Conservation (phyloP, 1,284 basidiomycete species). For the Melampsora larici-populina region DNA sequence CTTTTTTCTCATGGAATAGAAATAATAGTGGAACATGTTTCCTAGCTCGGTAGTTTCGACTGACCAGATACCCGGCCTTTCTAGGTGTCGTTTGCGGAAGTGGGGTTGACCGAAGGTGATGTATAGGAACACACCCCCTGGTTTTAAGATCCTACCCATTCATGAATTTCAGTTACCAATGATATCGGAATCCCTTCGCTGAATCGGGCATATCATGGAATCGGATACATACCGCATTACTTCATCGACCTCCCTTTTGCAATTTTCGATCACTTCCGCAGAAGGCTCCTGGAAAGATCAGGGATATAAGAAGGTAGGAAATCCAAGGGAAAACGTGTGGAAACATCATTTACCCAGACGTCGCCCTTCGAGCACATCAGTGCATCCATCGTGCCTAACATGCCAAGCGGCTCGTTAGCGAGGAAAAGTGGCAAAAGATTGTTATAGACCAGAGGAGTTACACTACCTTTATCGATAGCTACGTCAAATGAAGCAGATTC, state of each 20-base stretch:
- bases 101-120: conserved; percentile 88
- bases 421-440: background rate
- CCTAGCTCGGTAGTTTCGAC: conserved; percentile 37
- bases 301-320: conserved; percentile 7
- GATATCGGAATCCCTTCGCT: background rate
- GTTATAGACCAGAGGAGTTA: background rate
- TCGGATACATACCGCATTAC: conserved; percentile 63
- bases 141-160: conserved; percentile 45
- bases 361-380: conserved; percentile 85
- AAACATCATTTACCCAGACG: conserved; percentile 67
- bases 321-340: conserved; percentile 17
- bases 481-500: conserved; percentile 70
- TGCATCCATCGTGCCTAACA: conserved; percentile 79
- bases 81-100: conserved; percentile 70
- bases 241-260: conserved; percentile 75
- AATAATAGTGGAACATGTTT: conserved; percentile 38
- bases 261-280: conserved; percentile 69
- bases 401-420: background rate
- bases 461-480: conserved; percentile 77
- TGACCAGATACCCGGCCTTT: conserved; percentile 29
- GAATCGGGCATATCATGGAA: conserved; percentile 44
- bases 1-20: conserved; percentile 24
- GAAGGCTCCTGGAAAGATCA: conserved; percentile 66
- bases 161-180: background rate
- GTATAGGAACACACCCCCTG: conserved; percentile 45